Conservation (phyloP, 1,284 basidiomycete species). For the Lentinus polychrous region DNA sequence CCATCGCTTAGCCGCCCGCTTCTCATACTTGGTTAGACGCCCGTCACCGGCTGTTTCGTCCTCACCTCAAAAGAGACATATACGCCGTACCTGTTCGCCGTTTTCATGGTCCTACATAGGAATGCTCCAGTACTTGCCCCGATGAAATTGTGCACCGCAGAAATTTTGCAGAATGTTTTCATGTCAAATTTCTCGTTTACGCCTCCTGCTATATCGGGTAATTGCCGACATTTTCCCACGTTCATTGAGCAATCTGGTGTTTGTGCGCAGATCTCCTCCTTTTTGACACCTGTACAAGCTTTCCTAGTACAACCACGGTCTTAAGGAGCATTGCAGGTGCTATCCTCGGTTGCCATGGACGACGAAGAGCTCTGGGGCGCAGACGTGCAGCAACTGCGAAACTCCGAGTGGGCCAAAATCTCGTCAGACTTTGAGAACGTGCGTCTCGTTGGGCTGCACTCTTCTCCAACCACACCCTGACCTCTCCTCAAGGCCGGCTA, state of each 20-base stretch:
- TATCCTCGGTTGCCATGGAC: slow-evolving; percentile 13
- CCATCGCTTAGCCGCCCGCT: too few relatives aligned
- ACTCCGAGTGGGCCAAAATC: slow-evolving; percentile 60
- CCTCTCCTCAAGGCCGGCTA: slow-evolving; percentile 61
- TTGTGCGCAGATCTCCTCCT: too few relatives aligned
- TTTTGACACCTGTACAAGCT: too few relatives aligned
- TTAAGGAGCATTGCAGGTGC: too few relatives aligned
- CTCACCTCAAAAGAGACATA: too few relatives aligned
- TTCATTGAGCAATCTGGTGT: not conserved
- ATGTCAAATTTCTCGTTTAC: too few relatives aligned
- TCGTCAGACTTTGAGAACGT: slow-evolving; percentile 64
- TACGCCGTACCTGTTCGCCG: too few relatives aligned
- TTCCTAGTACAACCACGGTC: too few relatives aligned
- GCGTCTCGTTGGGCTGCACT: slow-evolving; percentile 12
- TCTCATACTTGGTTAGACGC: not conserved
- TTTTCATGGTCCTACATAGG: too few relatives aligned
- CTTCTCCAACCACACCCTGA: not conserved
- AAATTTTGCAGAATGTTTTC: too few relatives aligned
- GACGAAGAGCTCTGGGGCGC: slow-evolving; percentile 53
- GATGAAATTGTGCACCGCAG: too few relatives aligned
- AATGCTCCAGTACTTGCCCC: too few relatives aligned
- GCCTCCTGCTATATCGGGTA: not conserved
- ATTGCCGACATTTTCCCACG: not conserved
- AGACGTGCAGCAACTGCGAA: slow-evolving; percentile 26
- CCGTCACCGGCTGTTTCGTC: not conserved